Evolutionary conservation across 2,329 filamentous ascomycete genomes (phyloP).

Genomic region (Conoideocrella luteorostrata): DNA sequence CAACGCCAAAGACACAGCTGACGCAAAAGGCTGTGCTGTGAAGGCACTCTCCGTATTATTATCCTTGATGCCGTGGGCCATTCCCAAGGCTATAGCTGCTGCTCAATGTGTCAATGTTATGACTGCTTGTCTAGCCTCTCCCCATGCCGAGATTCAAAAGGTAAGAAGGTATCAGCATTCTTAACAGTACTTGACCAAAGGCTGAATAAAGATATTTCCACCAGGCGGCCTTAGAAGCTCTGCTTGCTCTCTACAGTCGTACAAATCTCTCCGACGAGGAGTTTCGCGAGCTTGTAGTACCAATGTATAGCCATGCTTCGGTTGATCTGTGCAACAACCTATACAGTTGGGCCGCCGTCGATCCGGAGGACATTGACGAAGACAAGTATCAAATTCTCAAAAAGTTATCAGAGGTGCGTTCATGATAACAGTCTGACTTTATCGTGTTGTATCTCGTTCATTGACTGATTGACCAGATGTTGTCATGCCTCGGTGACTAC

Average conservation of each 20-base stretch:
- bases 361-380: slow-evolving; percentile 78
- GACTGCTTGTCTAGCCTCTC: slow-evolving; percentile 62
- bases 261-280: slow-evolving; percentile 70
- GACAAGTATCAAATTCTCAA: slow-evolving; percentile 89
- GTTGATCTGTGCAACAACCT: slow-evolving; percentile 66
- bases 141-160: slow-evolving; percentile 68
- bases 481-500: slow-evolving; percentile 79
- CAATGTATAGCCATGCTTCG: slow-evolving; percentile 69
- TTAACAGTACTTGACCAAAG: too few relatives aligned
- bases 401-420: slow-evolving; percentile 79
- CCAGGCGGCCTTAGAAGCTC: slow-evolving; percentile 70
- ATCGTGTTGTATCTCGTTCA: slow-evolving; percentile 2
- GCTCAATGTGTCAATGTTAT: slow-evolving; percentile 65
- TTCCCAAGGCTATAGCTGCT: slow-evolving; percentile 71
- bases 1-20: slow-evolving; percentile 56
- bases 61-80: slow-evolving; percentile 79
- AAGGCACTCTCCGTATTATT: slow-evolving; percentile 73
- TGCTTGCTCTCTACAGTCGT: slow-evolving; percentile 76
- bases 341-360: slow-evolving; percentile 73
- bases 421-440: background rate
- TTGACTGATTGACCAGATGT: slow-evolving; percentile 48
- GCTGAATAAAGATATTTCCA: slow-evolving; percentile 13
- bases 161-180: too few relatives aligned
- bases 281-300: slow-evolving; percentile 69
- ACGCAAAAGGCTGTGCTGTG: slow-evolving; percentile 63